Base-by-base conservation (phyloP, 805 yeast species). In the Candida boleticola region DNA sequence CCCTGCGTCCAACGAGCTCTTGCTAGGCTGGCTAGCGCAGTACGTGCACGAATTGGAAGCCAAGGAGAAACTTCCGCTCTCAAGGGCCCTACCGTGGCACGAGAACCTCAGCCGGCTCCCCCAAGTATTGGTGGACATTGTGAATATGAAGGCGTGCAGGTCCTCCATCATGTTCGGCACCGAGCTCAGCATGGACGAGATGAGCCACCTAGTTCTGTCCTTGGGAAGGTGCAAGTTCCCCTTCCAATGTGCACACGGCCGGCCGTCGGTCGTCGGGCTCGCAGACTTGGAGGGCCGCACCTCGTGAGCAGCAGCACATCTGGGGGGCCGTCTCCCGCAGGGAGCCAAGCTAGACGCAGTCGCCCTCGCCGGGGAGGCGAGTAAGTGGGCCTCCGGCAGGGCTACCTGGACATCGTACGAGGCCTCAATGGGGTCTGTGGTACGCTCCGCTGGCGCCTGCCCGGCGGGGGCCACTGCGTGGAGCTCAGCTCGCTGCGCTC, bases 231-330 rank as follows among this genome's bases (percentile, higher is more conserved):
- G 95, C 52, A 51, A 61, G 11, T 59, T 71, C 16, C 95, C 96
- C 0, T 83, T 85, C 49, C 80, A 76, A 42, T 89, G 96, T 66
- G 96, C 96, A 0, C 96, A 88, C 58, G 95, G 95, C 0, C 61
- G 96, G 42, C 95, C 95, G 0, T 76, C 89, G 0, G 57, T 83
- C 10, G 73, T 79, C 1, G 89, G 90, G 0, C 45, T 79, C 3
- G 61, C 61, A 25, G 59, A 62, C 29, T 40, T 58, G 26, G 30
- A 40, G 34, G 11, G n/a, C n/a, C n/a, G n/a, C n/a, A n/a, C n/a
- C n/a, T n/a, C n/a, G n/a, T n/a, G n/a, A n/a, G n/a, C n/a, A n/a
- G n/a, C n/a, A n/a, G n/a, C n/a, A n/a, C n/a, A n/a, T n/a, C n/a
- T n/a, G n/a, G n/a, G n/a, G n/a, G n/a, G n/a, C n/a, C n/a, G n/a